Conservation (phyloP, 2,329 filamentous ascomycete genomes). For the Penicillium brasilianum region DNA sequence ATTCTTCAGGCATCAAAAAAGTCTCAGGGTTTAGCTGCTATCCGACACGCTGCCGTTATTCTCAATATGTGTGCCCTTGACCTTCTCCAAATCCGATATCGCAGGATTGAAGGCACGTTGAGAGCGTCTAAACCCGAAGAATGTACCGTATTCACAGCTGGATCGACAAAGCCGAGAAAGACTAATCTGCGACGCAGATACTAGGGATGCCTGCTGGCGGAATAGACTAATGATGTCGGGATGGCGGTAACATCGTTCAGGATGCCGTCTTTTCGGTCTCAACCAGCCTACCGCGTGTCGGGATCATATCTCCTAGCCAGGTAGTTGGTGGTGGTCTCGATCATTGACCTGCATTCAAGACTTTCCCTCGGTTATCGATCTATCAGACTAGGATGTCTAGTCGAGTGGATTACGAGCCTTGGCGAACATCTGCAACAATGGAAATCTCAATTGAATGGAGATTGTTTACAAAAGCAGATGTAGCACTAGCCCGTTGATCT, state of each 20-base stretch:
- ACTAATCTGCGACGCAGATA: neutral
- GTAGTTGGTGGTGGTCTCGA: too few relatives aligned
- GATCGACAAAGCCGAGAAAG: constrained; percentile 8
- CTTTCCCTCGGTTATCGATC: too few relatives aligned
- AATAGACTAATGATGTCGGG: neutral
- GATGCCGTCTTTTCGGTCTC: neutral
- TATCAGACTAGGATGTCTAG: neutral
- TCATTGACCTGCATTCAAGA: neutral
- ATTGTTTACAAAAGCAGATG: neutral
- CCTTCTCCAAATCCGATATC: constrained; percentile 24
- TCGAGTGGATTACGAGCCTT: neutral
- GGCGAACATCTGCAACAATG: neutral
- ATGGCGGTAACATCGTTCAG: neutral
- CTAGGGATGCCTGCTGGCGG: constrained; percentile 14
- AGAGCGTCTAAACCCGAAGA: too few relatives aligned
- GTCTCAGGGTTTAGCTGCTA: constrained; percentile 14
- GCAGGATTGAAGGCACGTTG: too few relatives aligned
- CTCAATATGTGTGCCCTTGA: constrained; percentile 29
- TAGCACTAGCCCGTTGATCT: neutral
- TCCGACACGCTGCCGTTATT: constrained; percentile 24
- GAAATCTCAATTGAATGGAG: neutral
- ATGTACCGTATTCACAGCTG: constrained; percentile 3
- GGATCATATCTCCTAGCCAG: too few relatives aligned
- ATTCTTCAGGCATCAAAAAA: neutral
- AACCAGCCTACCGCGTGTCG: constrained; percentile 2